Evolutionary conservation across 768 basidiomycete genomes (phyloP).

Genomic region (Tricholoma hemisulphureum): DNA sequence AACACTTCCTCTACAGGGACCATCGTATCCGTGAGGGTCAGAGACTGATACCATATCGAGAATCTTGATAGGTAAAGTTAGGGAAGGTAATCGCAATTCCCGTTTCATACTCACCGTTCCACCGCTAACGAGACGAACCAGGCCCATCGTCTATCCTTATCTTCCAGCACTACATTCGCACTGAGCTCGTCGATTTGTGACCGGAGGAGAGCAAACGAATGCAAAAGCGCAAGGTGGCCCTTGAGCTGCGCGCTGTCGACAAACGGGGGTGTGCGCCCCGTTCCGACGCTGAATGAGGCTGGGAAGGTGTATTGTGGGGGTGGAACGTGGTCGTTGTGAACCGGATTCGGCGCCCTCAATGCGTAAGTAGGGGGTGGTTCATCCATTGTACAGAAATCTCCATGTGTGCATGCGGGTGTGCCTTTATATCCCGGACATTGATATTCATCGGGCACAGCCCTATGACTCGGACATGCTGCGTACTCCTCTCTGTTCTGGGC

Average conservation of each 20-base stretch:
- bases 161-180: background rate
- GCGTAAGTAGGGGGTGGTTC: too few species aligned
- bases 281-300: conserved; percentile 1
- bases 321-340: too few species aligned
- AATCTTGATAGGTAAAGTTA: background rate
- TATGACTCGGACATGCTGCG: too few species aligned
- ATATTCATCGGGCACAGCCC: too few species aligned
- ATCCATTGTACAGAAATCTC: too few species aligned
- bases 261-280: conserved; percentile 1
- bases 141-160: background rate
- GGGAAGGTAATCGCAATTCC: background rate
- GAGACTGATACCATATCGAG: background rate
- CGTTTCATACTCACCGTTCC: background rate
- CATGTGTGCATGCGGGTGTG: too few species aligned
- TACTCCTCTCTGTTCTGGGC: too few species aligned
- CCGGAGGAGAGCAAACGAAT: too few species aligned
- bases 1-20: background rate
- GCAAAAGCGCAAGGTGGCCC: too few species aligned
- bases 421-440: too few species aligned
- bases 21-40: background rate
- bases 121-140: background rate
- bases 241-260: conserved; percentile 6
- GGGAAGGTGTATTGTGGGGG: conserved; percentile 9
- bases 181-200: too few species aligned
- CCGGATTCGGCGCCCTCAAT: too few species aligned